Evolutionary conservation across 495 filamentous ascomycete genomes (phyloP), one percentile per base, ranked within the genome.

Genomic region (Sabuloglossum arenarium): DNA sequence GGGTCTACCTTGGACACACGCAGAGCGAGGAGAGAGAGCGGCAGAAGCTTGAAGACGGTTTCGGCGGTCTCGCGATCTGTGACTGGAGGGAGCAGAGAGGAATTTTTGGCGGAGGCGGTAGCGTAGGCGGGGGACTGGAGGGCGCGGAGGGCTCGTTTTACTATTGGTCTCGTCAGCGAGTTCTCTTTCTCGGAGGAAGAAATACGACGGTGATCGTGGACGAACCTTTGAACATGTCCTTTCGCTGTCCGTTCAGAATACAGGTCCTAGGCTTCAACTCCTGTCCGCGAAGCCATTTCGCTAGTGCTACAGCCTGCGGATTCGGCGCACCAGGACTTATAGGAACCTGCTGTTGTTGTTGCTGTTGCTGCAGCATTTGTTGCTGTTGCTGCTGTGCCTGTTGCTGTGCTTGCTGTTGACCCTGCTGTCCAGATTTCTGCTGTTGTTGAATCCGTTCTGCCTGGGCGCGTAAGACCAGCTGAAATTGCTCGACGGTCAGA

Each of bases 191-290:
- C 37, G 11, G 10, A 12, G 10, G 34, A 24, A 9, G 5, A 19
- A n/a, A 23, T 49, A 32, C 12, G 57, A 58, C 24, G 14, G 23
- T 11, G 16, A 24, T 1, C 21, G 11, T 4, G 5, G 3, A 23
- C 25, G 43, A n/a, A 94, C 90, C 85, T 76, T 84, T 86, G 70
- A 99, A 97, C 81, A 99, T 88, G 60, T 99, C 90, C 71, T 95
- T 97, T 57, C 93, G 76, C 72, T 97, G 90, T 59, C 91, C 93
- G 62, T 96, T 88, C 61, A 95, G 74, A 57, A 99, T 93, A 70
- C 84, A 88, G 28, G 91, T 95, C 60, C 93, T 76, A 45, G 79
- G 73, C 76, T 99, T 99, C 60, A 99, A 72, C 60, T 86, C 75
- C 69, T 96, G 89, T 53, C 76, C 70, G 59, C 80, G 78, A 54